Base-by-base conservation (phyloP, 2,329 filamentous ascomycete genomes). In the Beauveria bassiana region DNA sequence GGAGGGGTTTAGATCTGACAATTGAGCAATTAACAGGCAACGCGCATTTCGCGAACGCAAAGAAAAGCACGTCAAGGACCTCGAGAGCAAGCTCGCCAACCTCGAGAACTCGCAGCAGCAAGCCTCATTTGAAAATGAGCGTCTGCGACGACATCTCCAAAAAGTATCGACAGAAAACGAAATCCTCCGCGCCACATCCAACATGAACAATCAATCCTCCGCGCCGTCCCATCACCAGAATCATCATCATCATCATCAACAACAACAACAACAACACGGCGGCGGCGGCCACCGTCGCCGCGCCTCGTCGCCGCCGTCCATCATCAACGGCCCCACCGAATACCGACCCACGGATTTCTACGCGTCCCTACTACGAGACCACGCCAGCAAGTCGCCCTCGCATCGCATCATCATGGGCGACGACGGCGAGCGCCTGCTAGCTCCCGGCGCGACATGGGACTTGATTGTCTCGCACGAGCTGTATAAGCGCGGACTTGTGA, bases 11-110 rank as follows among this genome's bases (percentile, higher is more conserved):
- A 3, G 6, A 20, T n/a, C 24, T 52, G 18, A 20, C 10, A 8
- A 16, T 2, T 6, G 18, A 26, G 49, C 3, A 16, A 31, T n/a
- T 20, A 42, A 31, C 65, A 97, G 93, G 53, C 95, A 98, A 81
- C 88, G 93, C 68, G 93, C 95, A 38, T 98, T 98, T 74, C 91
- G 93, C 64, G 93, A 98, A 75, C 88, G 93, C 67, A 98, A 98
- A 75, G 93, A 98, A 73, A 88, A 87, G 62, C 93, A 96, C 70
- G 92, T 98, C 65, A 93, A 93, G 73, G 92, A 98, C 64, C 86
- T 98, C 26, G 93, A 98, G 75, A 84, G 86, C 62, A 95, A 96
- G 72, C 86, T 98, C 31, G 87, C 85, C 55, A 81, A 79, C 54
- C 85, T 97, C 38, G 89, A 96, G 71, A 85, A 86, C 63, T 86